Percentiles rank a stretch among this genome's conserved stretches.
Evolutionary conservation across 169 alveolate species (phyloP).

Genomic region (Plasmodium fragile): DNA sequence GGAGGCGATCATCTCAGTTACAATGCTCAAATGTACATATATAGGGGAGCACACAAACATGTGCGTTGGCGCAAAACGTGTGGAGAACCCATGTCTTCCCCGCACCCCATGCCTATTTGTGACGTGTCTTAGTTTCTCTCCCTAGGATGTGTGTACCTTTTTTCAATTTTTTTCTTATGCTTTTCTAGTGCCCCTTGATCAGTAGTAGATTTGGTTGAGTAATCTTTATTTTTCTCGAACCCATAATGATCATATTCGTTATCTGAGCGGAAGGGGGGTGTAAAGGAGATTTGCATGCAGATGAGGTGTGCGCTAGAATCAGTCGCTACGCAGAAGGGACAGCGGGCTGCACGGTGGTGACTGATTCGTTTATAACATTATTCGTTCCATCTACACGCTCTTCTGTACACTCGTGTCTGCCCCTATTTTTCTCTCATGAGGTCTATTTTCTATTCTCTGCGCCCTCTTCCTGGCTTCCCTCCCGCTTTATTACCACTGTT

Average conservation of each 20-base stretch:
- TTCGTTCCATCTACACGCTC: background rate
- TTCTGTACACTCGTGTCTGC: background rate
- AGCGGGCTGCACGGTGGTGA: background rate
- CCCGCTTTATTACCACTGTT: constrained; percentile 29
- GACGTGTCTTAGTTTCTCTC: background rate
- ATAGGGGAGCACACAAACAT: background rate
- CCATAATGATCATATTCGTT: constrained; percentile 75
- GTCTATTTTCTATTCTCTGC: background rate
- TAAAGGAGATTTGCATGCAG: background rate
- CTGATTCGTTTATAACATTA: background rate
- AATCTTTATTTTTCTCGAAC: constrained; percentile 63
- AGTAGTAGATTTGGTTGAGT: background rate
- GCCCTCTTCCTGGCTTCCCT: background rate
- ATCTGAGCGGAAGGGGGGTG: constrained; percentile 2
- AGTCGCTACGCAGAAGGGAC: background rate
- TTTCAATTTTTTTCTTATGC: constrained; percentile 52
- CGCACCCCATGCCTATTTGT: background rate
- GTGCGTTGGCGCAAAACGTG: background rate
- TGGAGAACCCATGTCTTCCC: background rate
- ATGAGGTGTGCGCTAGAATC: background rate
- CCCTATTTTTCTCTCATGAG: background rate
- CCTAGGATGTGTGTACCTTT: constrained; percentile 16
- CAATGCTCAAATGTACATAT: background rate
- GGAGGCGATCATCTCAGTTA: background rate
- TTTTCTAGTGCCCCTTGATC: constrained; percentile 53